A percentile compares a stretch with the other conserved stretches of the same genome.
Conservation (phyloP, 192 early-diverging fungal genomes). For the Dispira parvispora region DNA sequence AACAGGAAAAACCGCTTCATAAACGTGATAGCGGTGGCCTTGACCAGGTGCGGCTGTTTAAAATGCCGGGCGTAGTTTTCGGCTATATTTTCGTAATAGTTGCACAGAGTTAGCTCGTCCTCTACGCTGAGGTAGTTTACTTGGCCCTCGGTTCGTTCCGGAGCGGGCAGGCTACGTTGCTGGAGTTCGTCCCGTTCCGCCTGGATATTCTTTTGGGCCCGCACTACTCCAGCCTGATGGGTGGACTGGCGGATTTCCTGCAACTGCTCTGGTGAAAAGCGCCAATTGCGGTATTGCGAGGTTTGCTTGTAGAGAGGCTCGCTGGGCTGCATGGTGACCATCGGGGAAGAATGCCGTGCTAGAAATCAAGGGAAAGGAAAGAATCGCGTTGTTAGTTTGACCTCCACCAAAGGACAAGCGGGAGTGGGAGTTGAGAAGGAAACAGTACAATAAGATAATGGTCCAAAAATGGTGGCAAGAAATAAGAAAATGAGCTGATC, state of each 20-base stretch:
- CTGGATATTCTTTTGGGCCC: constrained; percentile 24
- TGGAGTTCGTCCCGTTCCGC: constrained; percentile 24
- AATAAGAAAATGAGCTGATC: no score
- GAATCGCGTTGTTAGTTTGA: no score
- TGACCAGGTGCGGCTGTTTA: constrained; percentile 16
- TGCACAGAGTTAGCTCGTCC: constrained; percentile 32
- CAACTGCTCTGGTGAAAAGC: constrained; percentile 28
- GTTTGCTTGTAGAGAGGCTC: constrained; percentile 29
- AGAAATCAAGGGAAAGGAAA: no score
- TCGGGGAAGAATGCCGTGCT: no score
- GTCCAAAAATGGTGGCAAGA: no score
- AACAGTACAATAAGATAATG: no score
- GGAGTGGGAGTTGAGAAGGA: no score
- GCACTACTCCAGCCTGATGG: constrained; percentile 23
- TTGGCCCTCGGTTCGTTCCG: constrained; percentile 10
- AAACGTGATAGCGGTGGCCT: constrained; percentile 63
- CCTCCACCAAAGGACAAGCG: no score
- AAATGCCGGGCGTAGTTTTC: constrained; percentile 12
- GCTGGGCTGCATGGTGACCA: no score
- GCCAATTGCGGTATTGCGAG: constrained; percentile 41
- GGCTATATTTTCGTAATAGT: constrained; percentile 35
- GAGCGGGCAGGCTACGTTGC: background rate
- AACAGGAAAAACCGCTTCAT: constrained; percentile 68
- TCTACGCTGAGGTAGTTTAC: constrained; percentile 28
- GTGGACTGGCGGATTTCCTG: constrained; percentile 28